phyloP scores from a whole-genome alignment of 1,139 yeast genomes.

The Taphrina deformans region DNA sequence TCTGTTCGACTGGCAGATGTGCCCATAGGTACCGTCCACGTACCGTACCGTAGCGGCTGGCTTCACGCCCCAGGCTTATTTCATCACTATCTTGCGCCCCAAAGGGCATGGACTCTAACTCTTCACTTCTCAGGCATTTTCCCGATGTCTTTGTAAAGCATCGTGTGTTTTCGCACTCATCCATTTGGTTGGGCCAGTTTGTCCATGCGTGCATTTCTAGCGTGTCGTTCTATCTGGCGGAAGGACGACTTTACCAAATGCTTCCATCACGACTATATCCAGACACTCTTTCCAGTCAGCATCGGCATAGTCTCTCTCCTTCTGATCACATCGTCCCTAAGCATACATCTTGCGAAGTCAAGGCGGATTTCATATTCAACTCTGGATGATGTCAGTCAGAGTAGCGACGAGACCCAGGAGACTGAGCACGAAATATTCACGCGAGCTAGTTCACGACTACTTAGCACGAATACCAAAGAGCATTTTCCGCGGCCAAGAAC shows the following conservation, averaged over 20 bases:
- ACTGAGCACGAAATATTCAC: constrained; percentile 24
- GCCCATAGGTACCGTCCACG: not conserved
- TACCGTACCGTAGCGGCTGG: not conserved
- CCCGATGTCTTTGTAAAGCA: too few species aligned
- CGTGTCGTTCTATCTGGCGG: constrained; percentile 2
- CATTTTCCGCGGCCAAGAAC: constrained; percentile 12
- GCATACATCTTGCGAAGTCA: not conserved
- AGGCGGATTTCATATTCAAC: not conserved
- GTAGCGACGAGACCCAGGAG: constrained; percentile 10
- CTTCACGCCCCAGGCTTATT: constrained; percentile 1
- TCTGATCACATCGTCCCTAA: not conserved
- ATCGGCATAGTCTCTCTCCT: not conserved
- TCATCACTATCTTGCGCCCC: constrained; percentile 5
- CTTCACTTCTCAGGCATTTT: too few species aligned
- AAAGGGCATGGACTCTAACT: too few species aligned
- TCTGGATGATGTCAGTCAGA: not conserved
- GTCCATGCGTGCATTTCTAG: constrained; percentile 5
- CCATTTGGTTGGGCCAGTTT: not conserved
- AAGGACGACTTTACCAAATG: constrained; percentile 29
- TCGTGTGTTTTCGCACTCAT: too few species aligned
- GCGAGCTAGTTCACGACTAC: constrained; percentile 15
- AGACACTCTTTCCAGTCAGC: constrained; percentile 11
- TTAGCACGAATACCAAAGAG: not conserved
- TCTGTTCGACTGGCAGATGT: too few species aligned
- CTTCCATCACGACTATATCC: constrained; percentile 21